These are phyloP conservation scores for Pythium brachiatum DNA, from an alignment of 352 stramenopile genomes.

Conservation along the genomic window DNA sequence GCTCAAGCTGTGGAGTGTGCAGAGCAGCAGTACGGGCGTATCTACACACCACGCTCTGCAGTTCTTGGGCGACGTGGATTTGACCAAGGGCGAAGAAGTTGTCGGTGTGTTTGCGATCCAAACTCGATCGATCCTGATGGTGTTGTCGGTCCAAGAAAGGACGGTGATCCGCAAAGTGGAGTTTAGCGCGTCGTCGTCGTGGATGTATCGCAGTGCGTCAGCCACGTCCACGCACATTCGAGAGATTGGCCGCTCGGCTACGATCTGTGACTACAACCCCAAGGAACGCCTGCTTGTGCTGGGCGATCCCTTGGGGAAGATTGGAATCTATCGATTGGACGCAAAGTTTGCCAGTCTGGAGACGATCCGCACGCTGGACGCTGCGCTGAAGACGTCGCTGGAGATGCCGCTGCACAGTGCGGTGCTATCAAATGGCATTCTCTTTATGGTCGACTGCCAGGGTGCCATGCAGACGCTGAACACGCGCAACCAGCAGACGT, in stretches of 20 bases:
- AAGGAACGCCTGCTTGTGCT: background rate
- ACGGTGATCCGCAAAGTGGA: background rate
- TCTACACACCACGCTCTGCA: background rate
- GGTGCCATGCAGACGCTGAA: constrained; percentile 42
- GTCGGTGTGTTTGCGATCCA: background rate
- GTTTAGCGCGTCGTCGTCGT: background rate
- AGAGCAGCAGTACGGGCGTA: background rate
- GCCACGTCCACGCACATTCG: background rate
- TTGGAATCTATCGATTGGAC: constrained; percentile 8
- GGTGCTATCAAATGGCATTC: constrained; percentile 13
- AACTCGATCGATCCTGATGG: background rate
- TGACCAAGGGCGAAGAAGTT: background rate
- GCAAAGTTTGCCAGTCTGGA: constrained; percentile 16
- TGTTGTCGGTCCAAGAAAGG: background rate
- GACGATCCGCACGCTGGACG: constrained; percentile 1
- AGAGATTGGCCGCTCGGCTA: background rate
- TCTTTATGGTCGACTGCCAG: constrained; percentile 36
- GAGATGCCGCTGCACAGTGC: constrained; percentile 11
- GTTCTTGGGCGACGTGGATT: background rate
- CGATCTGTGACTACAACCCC: background rate
- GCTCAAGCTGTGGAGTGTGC: background rate
- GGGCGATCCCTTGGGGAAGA: background rate
- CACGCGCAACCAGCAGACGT: constrained; percentile 45
- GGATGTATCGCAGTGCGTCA: background rate
- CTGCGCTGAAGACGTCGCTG: constrained; percentile 22